Evolutionary conservation across 352 stramenopile genomes (phyloP).

Genomic region (Phytophthora nicotianae): DNA sequence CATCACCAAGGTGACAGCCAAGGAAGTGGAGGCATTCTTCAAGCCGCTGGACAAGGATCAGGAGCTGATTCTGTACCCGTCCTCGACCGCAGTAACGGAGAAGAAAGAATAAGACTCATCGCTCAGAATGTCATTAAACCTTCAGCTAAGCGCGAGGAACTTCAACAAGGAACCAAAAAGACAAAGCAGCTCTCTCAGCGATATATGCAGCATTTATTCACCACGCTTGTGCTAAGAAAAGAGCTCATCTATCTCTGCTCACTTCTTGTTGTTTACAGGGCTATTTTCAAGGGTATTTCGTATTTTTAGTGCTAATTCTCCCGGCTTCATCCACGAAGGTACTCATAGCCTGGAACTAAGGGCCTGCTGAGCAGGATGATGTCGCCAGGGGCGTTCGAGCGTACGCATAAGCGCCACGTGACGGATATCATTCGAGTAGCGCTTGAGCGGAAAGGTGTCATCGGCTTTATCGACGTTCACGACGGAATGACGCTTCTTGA

Average conservation of each 20-base stretch:
- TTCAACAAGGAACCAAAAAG: conserved; percentile 34
- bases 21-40: conserved; percentile 87
- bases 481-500: conserved; percentile 68
- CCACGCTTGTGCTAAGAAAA: conserved; percentile 30
- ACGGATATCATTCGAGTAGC: conserved; percentile 69
- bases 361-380: conserved; percentile 43
- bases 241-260: conserved; percentile 2
- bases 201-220: conserved; percentile 29
- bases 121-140: conserved; percentile 28
- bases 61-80: conserved; percentile 78
- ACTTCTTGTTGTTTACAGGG: conserved; percentile 20
- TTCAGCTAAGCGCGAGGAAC: conserved; percentile 29
- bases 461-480: conserved; percentile 79
- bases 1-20: conserved; percentile 59
- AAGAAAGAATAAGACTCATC: conserved; percentile 37
- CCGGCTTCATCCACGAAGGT: conserved; percentile 17
- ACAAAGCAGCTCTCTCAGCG: conserved; percentile 25
- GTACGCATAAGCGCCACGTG: conserved; percentile 50
- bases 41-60: conserved; percentile 72
- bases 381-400: conserved; percentile 51
- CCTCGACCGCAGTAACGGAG: conserved; percentile 34
- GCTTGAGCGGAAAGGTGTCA: conserved; percentile 62
- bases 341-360: background rate
- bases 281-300: conserved; percentile 28
- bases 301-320: conserved; percentile 27